A percentile compares a stretch with the other conserved stretches of the same genome.
phyloP scores from a whole-genome alignment of 2,329 filamentous ascomycete species.

The Keithomyces neogunnii region DNA sequence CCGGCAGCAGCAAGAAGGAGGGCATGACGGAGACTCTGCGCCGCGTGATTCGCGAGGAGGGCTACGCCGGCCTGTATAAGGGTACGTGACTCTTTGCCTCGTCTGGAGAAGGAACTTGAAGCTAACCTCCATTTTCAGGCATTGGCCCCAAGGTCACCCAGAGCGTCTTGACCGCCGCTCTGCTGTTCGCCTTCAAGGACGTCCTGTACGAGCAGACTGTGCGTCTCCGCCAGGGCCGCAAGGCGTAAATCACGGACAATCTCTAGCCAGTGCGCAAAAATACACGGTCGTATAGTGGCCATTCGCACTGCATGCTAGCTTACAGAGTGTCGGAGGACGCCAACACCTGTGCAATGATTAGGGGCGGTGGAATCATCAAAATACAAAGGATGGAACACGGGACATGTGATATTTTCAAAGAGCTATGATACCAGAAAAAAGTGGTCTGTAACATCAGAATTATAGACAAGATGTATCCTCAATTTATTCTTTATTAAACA shows the following conservation, averaged over 20 bases:
- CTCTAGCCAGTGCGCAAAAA: neutral
- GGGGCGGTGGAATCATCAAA: neutral
- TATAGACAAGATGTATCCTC: conserved; percentile 1
- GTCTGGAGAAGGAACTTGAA: neutral
- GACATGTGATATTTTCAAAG: neutral
- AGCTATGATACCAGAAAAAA: conserved; percentile 1
- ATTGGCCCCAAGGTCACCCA: conserved; percentile 96
- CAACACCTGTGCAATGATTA: neutral
- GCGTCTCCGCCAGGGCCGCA: conserved; percentile 46
- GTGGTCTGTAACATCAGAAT: neutral
- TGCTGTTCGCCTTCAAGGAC: conserved; percentile 97
- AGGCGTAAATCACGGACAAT: neutral
- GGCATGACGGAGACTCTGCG: conserved; percentile 70
- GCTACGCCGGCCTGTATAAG: conserved; percentile 87
- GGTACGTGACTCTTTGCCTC: conserved; percentile 41
- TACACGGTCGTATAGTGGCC: neutral
- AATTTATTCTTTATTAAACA: neutral
- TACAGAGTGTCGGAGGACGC: neutral
- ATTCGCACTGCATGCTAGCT: neutral
- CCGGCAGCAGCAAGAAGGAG: conserved; percentile 63
- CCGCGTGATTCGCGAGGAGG: conserved; percentile 78
- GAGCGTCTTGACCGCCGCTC: conserved; percentile 90
- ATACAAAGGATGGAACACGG: neutral
- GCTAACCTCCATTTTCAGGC: conserved; percentile 40
- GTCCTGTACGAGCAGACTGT: conserved; percentile 80